A percentile compares a stretch with the other conserved stretches of the same genome.
phyloP scores from a whole-genome alignment of 345 rosid species.

The Clarkia xantiana region DNA sequence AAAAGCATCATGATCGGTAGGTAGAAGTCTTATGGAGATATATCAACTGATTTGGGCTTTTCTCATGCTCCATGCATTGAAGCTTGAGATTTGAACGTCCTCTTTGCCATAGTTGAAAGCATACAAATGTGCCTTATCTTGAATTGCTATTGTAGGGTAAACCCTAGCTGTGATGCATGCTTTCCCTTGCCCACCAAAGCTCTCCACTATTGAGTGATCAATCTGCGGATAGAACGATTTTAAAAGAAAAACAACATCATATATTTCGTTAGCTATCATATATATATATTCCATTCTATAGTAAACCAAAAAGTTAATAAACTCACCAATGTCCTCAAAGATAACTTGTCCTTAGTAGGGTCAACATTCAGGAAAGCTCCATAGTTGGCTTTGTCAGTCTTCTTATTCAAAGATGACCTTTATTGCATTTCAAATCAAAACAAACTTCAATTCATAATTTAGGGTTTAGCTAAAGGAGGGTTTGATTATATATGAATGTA shows the following conservation, averaged over 20 bases:
- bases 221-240: too few relatives aligned
- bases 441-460: background rate
- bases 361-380: constrained; percentile 49
- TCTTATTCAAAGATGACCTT: constrained; percentile 26
- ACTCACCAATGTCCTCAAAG: constrained; percentile 47
- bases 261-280: background rate
- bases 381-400: constrained; percentile 29
- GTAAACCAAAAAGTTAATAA: background rate
- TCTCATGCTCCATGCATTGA: constrained; percentile 56
- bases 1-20: too few relatives aligned
- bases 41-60: constrained; percentile 21
- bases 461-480: too few relatives aligned
- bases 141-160: constrained; percentile 35
- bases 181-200: constrained; percentile 43
- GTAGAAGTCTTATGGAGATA: too few relatives aligned
- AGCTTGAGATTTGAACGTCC: constrained; percentile 18
- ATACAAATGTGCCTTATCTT: constrained; percentile 19
- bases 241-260: too few relatives aligned
- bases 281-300: background rate
- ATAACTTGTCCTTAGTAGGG: constrained; percentile 25
- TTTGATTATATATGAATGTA: too few relatives aligned
- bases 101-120: constrained; percentile 36
- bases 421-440: constrained; percentile 8
- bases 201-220: constrained; percentile 36
- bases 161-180: constrained; percentile 46